phyloP scores from a whole-genome alignment of 2,329 filamentous ascomycete genomes.

The Trichoderma aggressivum region DNA sequence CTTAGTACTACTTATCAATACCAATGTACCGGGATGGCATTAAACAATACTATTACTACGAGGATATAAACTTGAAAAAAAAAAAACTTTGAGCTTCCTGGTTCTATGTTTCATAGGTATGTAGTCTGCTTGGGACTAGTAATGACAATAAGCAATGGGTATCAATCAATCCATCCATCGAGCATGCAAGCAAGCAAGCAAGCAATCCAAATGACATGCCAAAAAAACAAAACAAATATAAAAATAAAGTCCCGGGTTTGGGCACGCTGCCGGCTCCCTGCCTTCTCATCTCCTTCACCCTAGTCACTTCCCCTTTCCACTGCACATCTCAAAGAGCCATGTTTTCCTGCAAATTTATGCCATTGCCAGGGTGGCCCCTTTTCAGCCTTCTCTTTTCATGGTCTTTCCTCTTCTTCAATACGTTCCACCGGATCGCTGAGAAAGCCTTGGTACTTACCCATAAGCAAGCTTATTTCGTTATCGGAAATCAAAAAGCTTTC shows the following conservation, averaged over 20 bases:
- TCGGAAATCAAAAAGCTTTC: constrained; percentile 33
- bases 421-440: constrained; percentile 34
- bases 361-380: neutral
- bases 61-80: neutral
- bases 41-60: neutral
- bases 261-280: neutral
- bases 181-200: neutral
- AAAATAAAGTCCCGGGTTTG: neutral
- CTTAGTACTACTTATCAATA: neutral
- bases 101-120: neutral
- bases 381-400: constrained; percentile 21
- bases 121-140: neutral
- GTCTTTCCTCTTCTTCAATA: constrained; percentile 40
- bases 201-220: constrained; percentile 21
- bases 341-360: neutral
- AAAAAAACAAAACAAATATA: constrained; percentile 8
- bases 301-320: neutral
- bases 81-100: neutral
- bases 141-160: constrained; percentile 20
- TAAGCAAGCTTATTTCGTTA: constrained; percentile 34
- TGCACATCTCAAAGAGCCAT: neutral
- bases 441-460: constrained; percentile 35
- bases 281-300: constrained; percentile 6
- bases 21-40: neutral
- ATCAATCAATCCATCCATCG: constrained; percentile 19